These are phyloP conservation scores for Coemansia sp. DNA, from an alignment of 192 early-diverging fungal genomes.

Conservation along the genomic window DNA sequence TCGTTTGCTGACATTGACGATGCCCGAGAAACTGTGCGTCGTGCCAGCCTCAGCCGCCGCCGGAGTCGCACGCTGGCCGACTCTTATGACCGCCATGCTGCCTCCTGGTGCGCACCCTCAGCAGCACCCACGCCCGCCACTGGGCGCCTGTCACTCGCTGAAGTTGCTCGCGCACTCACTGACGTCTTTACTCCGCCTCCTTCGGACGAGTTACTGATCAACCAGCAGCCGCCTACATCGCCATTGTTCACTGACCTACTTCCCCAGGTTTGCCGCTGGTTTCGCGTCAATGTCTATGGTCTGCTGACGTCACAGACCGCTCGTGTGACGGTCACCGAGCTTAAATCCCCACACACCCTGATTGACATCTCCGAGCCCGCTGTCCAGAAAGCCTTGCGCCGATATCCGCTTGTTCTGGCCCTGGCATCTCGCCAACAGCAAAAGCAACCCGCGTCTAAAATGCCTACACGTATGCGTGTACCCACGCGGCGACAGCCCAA, in stretches of 20 bases:
- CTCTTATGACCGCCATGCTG: neutral
- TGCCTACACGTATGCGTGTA: constrained; percentile 16
- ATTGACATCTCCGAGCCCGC: neutral
- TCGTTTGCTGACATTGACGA: constrained; percentile 12
- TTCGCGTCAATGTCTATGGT: constrained; percentile 15
- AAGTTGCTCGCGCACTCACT: neutral
- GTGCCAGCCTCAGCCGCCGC: constrained; percentile 16
- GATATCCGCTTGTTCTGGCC: constrained; percentile 19
- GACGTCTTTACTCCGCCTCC: neutral
- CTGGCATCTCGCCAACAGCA: constrained; percentile 2
- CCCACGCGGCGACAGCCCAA: constrained; percentile 8
- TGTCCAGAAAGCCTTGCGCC: constrained; percentile 5
- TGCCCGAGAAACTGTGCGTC: constrained; percentile 16
- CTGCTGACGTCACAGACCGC: constrained; percentile 12
- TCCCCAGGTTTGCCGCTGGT: constrained; percentile 5
- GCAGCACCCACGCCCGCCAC: neutral
- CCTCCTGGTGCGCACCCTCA: neutral
- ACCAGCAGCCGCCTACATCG: neutral
- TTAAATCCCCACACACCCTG: neutral
- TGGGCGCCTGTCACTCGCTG: constrained; percentile 15
- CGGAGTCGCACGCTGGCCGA: neutral
- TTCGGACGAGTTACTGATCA: neutral
- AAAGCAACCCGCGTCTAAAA: neutral
- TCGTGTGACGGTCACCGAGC: constrained; percentile 1
- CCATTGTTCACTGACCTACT: neutral